Base-by-base conservation (phyloP, 345 rosid genomes). In the Lenwebbia sp. region DNA sequence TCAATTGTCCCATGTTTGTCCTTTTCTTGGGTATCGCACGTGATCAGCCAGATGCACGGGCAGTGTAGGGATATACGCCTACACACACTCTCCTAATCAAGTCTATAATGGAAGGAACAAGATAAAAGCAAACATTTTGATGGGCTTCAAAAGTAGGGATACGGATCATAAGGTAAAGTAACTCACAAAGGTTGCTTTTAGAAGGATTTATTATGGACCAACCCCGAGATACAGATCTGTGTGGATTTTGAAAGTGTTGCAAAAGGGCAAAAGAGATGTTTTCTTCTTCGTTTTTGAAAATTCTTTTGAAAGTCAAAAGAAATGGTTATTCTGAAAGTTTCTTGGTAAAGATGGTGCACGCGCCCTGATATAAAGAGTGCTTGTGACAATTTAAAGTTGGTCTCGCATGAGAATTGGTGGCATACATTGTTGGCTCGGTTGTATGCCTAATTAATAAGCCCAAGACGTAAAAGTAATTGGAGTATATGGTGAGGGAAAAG, bases 161-260 rank as follows among this genome's bases (percentile, higher is more conserved):
- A 86, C 90, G 86, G 92, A 88, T 88, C 91, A 87, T 90, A 86
- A 87, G 85, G 85, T 86, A 89, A 92, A 89, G 91, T 50, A 88
- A 9, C 90, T 89, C 87, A 86, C 47, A 82, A 82, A 75, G 41
- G 57, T 40, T 40, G 28, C 82, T 83, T 49, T 82, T 47, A 19
- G 83, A 47, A 28, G 52, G 54, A 52, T 26, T 49, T 82, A 58
- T 82, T 75, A 88, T 85, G 90, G 87, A 88, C 91, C 87, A 58
- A 50, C 21, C 30, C 33, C n/a, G 13, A 28, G 51, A 33, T 37
- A 37, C 81, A 58, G 41, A 13, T 54, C 44, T 52, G 60, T 19
- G 83, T 37, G 83, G 83, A 23, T 83, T 83, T 83, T 83, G 58
- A 53, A 83, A 83, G 58, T 28, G 30, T 83, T 51, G 54, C 57